Evolutionary conservation across 805 yeast species (phyloP).

Genomic region (Phaffomyces antillensis): DNA sequence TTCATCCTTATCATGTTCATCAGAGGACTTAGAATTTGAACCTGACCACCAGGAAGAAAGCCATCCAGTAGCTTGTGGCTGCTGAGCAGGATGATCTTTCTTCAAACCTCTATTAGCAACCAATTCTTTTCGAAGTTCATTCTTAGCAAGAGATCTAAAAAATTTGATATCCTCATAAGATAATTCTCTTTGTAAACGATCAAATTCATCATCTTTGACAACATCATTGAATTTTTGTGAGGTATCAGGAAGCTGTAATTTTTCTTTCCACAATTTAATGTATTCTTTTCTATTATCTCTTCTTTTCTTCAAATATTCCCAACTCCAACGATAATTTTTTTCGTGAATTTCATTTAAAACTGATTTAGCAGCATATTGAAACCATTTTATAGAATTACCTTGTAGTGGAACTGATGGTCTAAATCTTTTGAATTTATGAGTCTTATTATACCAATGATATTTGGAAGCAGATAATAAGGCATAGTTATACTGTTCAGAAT

Average conservation of each 20-base stretch:
- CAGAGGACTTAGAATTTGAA: constrained; percentile 8
- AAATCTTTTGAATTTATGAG: constrained; percentile 63
- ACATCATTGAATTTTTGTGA: constrained; percentile 28
- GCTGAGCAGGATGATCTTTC: constrained; percentile 6
- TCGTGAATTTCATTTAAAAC: constrained; percentile 78
- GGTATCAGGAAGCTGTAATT: constrained; percentile 32
- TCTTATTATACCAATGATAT: constrained; percentile 69
- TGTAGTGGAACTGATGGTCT: constrained; percentile 49
- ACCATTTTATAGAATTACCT: constrained; percentile 77
- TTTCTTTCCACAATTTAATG: constrained; percentile 57
- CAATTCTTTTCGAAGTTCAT: constrained; percentile 52
- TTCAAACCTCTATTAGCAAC: constrained; percentile 9
- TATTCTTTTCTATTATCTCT: constrained; percentile 68
- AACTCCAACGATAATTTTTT: constrained; percentile 73
- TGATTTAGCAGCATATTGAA: constrained; percentile 69
- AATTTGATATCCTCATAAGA: constrained; percentile 76
- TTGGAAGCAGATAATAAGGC: constrained; percentile 74
- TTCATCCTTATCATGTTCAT: constrained; percentile 28
- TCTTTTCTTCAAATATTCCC: constrained; percentile 72
- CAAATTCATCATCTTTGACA: constrained; percentile 33
- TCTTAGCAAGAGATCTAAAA: constrained; percentile 74
- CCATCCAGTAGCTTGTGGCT: constrained; percentile 46
- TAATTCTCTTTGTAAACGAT: constrained; percentile 50
- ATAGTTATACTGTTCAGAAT: constrained; percentile 79
- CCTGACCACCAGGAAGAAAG: constrained; percentile 55